Percentiles rank a stretch among this genome's conserved stretches.
Evolutionary conservation across 2,329 filamentous ascomycete genomes (phyloP).

Genomic region (Fusarium acutatum): DNA sequence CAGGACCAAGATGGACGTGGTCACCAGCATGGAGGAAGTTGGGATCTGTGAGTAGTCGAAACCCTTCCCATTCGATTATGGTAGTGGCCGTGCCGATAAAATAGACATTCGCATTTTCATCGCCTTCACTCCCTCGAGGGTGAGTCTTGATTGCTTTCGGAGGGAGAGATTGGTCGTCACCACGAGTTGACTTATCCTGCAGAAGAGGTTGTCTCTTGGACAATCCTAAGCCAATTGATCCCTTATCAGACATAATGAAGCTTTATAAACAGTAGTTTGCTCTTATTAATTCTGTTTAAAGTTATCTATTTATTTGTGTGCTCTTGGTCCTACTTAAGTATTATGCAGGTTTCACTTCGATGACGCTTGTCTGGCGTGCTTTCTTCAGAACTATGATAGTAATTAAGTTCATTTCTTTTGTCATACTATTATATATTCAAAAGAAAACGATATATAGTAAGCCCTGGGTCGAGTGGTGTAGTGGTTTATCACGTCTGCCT

Average conservation of each 20-base stretch:
- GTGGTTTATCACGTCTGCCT: conserved; percentile 7
- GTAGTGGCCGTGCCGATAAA: conserved; percentile 67
- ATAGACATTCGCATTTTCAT: conserved; percentile 51
- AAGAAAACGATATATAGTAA: accelerated
- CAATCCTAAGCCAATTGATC: conserved; percentile 1
- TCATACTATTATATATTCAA: accelerated
- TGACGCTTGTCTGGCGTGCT: conserved; percentile 10
- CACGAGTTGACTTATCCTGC: conserved; percentile 1
- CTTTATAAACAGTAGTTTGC: neutral
- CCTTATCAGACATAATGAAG: conserved; percentile 18
- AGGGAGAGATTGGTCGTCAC: conserved; percentile 8
- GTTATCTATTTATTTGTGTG: neutral
- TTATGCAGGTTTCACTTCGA: neutral
- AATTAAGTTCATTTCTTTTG: too few relatives aligned
- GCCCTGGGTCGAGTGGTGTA: conserved; percentile 1
- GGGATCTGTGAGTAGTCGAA: conserved; percentile 65
- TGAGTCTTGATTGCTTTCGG: conserved; percentile 24
- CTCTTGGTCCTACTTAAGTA: neutral
- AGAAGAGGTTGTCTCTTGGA: conserved; percentile 23
- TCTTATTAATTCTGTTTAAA: neutral
- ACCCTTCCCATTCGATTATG: conserved; percentile 61
- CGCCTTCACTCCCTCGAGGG: conserved; percentile 11
- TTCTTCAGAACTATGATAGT: neutral
- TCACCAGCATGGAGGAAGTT: conserved; percentile 74
- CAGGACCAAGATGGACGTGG: conserved; percentile 72